phyloP scores from a whole-genome alignment of 2,329 filamentous ascomycete species.

The Ophiocordyceps sinensis region DNA sequence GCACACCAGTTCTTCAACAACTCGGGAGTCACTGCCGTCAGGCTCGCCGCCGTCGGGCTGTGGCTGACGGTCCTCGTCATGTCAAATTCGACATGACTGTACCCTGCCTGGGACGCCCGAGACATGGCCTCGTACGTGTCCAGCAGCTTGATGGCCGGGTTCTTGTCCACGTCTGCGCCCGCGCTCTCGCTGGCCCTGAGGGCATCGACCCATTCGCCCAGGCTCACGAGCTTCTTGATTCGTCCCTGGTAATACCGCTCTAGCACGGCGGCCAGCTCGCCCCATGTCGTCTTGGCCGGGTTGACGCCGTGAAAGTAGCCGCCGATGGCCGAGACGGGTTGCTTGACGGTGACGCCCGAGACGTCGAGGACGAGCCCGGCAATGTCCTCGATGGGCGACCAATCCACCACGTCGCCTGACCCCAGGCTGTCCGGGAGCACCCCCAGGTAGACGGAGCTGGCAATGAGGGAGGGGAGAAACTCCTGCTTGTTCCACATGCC shows the following conservation, averaged over 20 bases:
- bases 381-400: constrained; percentile 37
- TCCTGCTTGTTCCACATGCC: constrained; percentile 42
- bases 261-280: constrained; percentile 22
- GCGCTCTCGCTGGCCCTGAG: constrained; percentile 23
- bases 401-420: constrained; percentile 29
- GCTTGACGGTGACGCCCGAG: constrained; percentile 15
- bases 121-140: constrained; percentile 26
- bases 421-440: constrained; percentile 32
- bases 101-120: neutral
- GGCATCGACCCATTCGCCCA: constrained; percentile 29
- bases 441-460: constrained; percentile 32
- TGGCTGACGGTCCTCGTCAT: neutral
- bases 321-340: constrained; percentile 9
- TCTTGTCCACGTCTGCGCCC: constrained; percentile 22
- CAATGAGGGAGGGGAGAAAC: constrained; percentile 37
- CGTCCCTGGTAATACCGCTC: constrained; percentile 23
- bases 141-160: constrained; percentile 36
- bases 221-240: constrained; percentile 22
- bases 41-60: neutral
- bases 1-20: constrained; percentile 1
- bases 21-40: neutral
- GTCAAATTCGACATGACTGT: neutral
- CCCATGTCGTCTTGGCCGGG: constrained; percentile 25
- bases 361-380: constrained; percentile 32
- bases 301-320: constrained; percentile 37